Base-by-base conservation (phyloP, 108 stramenopile species). In the Cyclotella atomus region DNA sequence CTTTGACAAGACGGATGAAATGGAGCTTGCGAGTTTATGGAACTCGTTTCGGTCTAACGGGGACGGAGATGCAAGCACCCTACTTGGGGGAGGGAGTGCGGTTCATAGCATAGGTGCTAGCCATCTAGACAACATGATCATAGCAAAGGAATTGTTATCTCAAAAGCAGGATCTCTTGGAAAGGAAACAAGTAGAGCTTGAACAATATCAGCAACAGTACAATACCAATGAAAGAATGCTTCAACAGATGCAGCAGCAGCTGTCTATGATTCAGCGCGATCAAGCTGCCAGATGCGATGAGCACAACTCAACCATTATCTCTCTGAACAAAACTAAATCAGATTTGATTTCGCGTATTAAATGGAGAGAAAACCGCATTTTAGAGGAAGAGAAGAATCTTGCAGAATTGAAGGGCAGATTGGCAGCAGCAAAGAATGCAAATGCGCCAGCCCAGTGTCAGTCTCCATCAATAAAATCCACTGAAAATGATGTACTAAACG, bases 301-400 rank as follows among this genome's bases (percentile, higher is more conserved):
- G 52, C 52, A 52, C 52, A 52, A 52, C 1, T 52, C 3, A 21
- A 52, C n/a, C 5, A 23, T 52, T 23, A 23, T 1, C 0, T 52
- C 52, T 1, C 24, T 52, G 52, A 1, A 19, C n/a, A 23, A 52
- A 52, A 23, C n/a, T 0, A 52, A 52, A 52, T 24, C n/a, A 23
- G 52, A 52, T 21, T 52, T 52, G 21, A 52, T 52, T 23, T 19
- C 52, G 5, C 52, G 52, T 1, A 52, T 52, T 52, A 52, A 23
- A 52, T 52, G 52, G 52, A 52, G 52, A 23, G 52, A 52, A 52
- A 23, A 19, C 10, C 52, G 52, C 21, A 52, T 52, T 3, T 52
- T 52, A 23, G 52, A 52, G 24, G 52, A 52, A 23, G 52, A 52
- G 21, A 52, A 52, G 52, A 52, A 52, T 10, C 52, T 52, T 1